phyloP scores from a whole-genome alignment of 176 grass and related monocot genomes.

The Lolium perenne region DNA sequence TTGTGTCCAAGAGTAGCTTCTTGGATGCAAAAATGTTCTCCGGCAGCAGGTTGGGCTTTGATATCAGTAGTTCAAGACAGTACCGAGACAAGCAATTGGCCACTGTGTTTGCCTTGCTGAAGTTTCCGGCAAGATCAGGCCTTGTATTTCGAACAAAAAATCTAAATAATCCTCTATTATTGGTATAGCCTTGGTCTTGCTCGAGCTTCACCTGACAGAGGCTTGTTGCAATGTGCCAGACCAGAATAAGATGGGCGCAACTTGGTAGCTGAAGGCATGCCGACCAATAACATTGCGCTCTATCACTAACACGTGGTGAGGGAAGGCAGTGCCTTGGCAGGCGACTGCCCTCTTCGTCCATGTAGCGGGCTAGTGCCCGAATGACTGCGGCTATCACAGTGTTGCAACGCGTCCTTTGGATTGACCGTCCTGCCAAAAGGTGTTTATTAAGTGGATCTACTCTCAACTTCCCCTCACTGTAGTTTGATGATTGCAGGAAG shows the following conservation, averaged over 20 bases:
- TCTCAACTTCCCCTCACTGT: not conserved
- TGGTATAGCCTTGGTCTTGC: not conserved
- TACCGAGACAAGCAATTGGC: no score
- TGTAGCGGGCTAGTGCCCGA: not conserved
- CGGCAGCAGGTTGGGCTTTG: slow-evolving; percentile 41
- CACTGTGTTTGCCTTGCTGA: no score
- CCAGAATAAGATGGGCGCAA: slow-evolving; percentile 34
- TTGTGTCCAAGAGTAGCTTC: not conserved
- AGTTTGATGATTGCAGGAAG: not conserved
- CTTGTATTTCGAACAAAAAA: no score
- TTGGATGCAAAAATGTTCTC: slow-evolving; percentile 18
- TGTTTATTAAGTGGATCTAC: not conserved
- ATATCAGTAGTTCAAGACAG: slow-evolving; percentile 23
- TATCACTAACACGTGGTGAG: not conserved
- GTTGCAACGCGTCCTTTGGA: not conserved
- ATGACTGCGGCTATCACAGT: not conserved
- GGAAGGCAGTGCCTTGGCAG: not conserved
- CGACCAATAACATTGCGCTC: not conserved
- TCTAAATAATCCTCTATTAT: slow-evolving; percentile 13
- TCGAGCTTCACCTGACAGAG: slow-evolving; percentile 35
- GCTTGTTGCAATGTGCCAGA: slow-evolving; percentile 48
- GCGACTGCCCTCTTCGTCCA: not conserved
- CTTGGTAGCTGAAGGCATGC: not conserved
- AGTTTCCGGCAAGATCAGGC: no score
- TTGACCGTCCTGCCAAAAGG: not conserved